A percentile compares a stretch with the other conserved stretches of the same genome.
Evolutionary conservation across 345 rosid species (phyloP).

Genomic region (Euphorbia tirucalli): DNA sequence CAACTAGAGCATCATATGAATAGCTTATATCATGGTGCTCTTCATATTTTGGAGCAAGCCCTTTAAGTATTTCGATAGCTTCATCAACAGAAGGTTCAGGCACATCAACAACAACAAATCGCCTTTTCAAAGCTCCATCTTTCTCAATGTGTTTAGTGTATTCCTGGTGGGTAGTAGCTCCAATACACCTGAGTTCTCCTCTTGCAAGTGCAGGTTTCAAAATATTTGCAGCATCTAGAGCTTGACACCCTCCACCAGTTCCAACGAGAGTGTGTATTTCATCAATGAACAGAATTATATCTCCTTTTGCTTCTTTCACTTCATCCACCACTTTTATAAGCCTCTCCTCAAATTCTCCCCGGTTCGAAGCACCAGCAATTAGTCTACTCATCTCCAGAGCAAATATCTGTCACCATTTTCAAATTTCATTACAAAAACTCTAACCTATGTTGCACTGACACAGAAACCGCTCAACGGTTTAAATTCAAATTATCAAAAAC

Average conservation of each 20-base stretch:
- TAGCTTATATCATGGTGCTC: conserved; percentile 37
- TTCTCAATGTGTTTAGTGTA: conserved; percentile 29
- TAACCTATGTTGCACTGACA: too few species aligned
- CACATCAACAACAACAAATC: conserved; percentile 22
- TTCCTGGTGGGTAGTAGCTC: conserved; percentile 31
- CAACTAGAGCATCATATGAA: conserved; percentile 36
- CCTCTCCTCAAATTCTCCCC: conserved; percentile 33
- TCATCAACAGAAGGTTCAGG: conserved; percentile 31
- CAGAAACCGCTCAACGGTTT: too few species aligned
- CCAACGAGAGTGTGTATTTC: conserved; percentile 34
- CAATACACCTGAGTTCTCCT: conserved; percentile 34
- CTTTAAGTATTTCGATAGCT: conserved; percentile 18
- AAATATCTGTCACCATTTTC: conserved; percentile 12
- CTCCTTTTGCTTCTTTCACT: conserved; percentile 20
- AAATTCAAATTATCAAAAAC: too few species aligned
- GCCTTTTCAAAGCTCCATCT: conserved; percentile 28
- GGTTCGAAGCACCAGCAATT: conserved; percentile 20
- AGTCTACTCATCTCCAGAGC: conserved; percentile 31
- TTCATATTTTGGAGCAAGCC: conserved; percentile 24
- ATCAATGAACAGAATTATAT: conserved; percentile 36
- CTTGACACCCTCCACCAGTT: too few species aligned
- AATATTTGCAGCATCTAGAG: conserved; percentile 38
- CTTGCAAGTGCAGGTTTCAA: conserved; percentile 37
- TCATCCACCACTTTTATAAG: conserved; percentile 23
- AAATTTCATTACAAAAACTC: not conserved